These are phyloP conservation scores for Phytomonas francai DNA, from an alignment of 208 protist species.

Conservation along the genomic window DNA sequence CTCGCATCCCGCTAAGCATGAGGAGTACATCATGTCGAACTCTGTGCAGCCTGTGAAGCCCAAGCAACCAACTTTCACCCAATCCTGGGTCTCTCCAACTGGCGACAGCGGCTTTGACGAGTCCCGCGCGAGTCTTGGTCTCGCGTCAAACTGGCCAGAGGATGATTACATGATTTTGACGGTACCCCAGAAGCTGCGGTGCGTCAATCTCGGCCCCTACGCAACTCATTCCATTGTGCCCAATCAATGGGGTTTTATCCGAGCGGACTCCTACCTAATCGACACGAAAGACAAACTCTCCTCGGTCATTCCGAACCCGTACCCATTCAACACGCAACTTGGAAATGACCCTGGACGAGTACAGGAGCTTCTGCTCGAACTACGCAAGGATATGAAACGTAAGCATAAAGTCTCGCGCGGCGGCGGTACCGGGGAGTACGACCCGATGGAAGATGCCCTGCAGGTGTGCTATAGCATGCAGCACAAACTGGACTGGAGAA, in stretches of 20 bases:
- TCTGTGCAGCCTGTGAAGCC: constrained; percentile 54
- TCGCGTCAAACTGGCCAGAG: constrained; percentile 82
- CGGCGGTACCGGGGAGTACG: constrained; percentile 49
- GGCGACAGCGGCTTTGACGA: constrained; percentile 69
- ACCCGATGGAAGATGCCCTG: constrained; percentile 69
- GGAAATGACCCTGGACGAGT: constrained; percentile 70
- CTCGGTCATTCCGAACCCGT: constrained; percentile 73
- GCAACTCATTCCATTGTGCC: constrained; percentile 29
- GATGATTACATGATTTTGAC: constrained; percentile 86
- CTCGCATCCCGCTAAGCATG: constrained; percentile 56
- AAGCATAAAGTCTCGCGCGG: constrained; percentile 41
- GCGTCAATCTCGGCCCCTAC: constrained; percentile 44
- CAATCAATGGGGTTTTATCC: constrained; percentile 72
- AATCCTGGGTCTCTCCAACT: constrained; percentile 62
- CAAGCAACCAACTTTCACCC: constrained; percentile 44
- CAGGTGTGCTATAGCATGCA: constrained; percentile 81
- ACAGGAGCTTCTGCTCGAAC: constrained; percentile 56
- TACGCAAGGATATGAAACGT: constrained; percentile 78
- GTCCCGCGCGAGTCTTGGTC: background rate
- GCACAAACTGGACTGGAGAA: constrained; percentile 72
- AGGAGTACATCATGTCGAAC: constrained; percentile 77
- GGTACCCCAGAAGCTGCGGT: constrained; percentile 68
- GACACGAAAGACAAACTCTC: constrained; percentile 84
- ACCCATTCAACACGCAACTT: constrained; percentile 76
- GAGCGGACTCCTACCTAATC: constrained; percentile 66